Evolutionary conservation across 176 grass and related monocot species (phyloP).

Genomic region (sorghum (Sorghum bicolor)): Sorghum_bicolor_NCBIv3 NC_012878.2:50143001-50143500

Average conservation of each 20-base stretch:
- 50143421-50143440: not conserved
- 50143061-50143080: not conserved
- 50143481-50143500: not conserved
- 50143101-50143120: slow-evolving; percentile 18
- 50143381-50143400: not conserved
- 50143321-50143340: not conserved
- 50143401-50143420: not conserved
- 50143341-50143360: not conserved
- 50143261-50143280: slow-evolving; percentile 13
- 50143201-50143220: not conserved
- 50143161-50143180: not conserved
- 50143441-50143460: not conserved
- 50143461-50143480: not conserved
- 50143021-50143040: not conserved
- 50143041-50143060: slow-evolving; percentile 6
- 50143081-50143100: slow-evolving; percentile 1
- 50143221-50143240: not conserved
- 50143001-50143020: slow-evolving; percentile 3
- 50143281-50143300: too few species aligned
- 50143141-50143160: not conserved
- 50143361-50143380: slow-evolving; percentile 14
- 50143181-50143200: not conserved
- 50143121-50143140: not conserved
- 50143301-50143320: slow-evolving; percentile 13
- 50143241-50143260: slow-evolving; percentile 11